Base-by-base conservation (phyloP, 1,284 basidiomycete species). In the Puccinia coronata region DNA sequence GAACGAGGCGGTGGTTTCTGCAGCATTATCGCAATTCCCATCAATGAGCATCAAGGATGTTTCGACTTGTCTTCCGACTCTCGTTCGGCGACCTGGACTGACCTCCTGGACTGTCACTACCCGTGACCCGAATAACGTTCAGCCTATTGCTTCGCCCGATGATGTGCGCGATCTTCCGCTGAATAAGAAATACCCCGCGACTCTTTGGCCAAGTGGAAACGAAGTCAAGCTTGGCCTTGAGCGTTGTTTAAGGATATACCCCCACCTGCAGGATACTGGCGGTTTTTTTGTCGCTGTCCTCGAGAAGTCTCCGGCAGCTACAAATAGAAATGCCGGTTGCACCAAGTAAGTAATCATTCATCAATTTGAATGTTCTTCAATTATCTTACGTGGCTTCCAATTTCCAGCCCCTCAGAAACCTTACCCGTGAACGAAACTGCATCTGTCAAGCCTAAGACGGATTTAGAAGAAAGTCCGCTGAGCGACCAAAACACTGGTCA, bases 261-360 rank as follows among this genome's bases (percentile, higher is more conserved):
- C 97, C 2, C 96, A 99, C 86, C 88, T 97, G 61, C 96, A 99
- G 87, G 93, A 99, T 86, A 95, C 96, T 0, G 97, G 97, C 16
- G 97, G 95, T 0, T 99, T 99, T 88, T 99, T 98, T 85, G 92
- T 99, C 36, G 94, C 95, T 23, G 92, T 98, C 0, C 87, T 99
- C 49, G 90, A 95, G 84, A 89, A 89, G 84, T 84, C 84, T 65
- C 83, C 28, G 28, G 16, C 67, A 70, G 84, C 75, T 80, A 65
- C 25, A 25, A 65, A 41, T 83, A 70, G 53, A 61, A 23, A 25
- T 65, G 39, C 49, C 67, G 34, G 12, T 18, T 49, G 31, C 34
- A 28, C 51, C 65, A 70, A n/a, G 67, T 25, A 57, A 74, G 61
- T 61, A 67, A 6, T 31, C 20, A 39, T 39, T 20, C 4, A 9